Evolutionary conservation across 2,329 filamentous ascomycete species (phyloP), one percentile per base, ranked within the genome.

Genomic region (Penicillium sp.): DNA sequence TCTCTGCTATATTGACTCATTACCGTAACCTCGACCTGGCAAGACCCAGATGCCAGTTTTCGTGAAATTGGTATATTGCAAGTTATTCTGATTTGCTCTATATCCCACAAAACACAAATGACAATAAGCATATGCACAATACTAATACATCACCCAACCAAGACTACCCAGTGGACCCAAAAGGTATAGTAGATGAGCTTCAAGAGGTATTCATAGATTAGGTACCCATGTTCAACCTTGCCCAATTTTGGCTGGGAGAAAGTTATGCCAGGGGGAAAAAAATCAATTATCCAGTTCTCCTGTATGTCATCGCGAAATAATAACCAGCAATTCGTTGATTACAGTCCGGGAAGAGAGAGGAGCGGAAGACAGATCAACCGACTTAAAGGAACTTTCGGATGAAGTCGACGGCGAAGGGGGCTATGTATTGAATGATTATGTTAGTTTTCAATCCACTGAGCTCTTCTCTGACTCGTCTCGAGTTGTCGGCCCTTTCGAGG

Each of bases 381-480:
- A 16, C 63, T 73, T 73, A 80, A 47, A 80, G 73, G 55, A 80
- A 70, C 64, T 76, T 79, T 61, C 72, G 72, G 52, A 77, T 73
- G 63, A 78, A 79, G 56, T 80, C 76, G 53, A 81, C 69, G 49
- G 77, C 76, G 65, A 80, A 80, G 47, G 78, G 78, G 42, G 78
- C 78, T 81, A 51, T 41, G 8, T 9, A 14, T 50, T 8, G 4
- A 22, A 44, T 14, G 7, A 4, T 1, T 6, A n/a, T 19, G 14
- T 54, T 40, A 57, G 55, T 28, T 33, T 41, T 4, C 4, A 16
- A 28, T 17, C 5, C 28, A 42, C 9, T 17, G 5, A 9, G 19
- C 11, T n/a, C 17, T 35, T 33, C 16, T 8, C 22, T 14, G 16
- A 14, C 30, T 19, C 12, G 12, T 45, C 25, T 45, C 7, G 14